Evolutionary conservation across 2,329 filamentous ascomycete genomes (phyloP), one percentile per base, ranked within the genome.

Genomic region (Scedosporium aurantiacum): DNA sequence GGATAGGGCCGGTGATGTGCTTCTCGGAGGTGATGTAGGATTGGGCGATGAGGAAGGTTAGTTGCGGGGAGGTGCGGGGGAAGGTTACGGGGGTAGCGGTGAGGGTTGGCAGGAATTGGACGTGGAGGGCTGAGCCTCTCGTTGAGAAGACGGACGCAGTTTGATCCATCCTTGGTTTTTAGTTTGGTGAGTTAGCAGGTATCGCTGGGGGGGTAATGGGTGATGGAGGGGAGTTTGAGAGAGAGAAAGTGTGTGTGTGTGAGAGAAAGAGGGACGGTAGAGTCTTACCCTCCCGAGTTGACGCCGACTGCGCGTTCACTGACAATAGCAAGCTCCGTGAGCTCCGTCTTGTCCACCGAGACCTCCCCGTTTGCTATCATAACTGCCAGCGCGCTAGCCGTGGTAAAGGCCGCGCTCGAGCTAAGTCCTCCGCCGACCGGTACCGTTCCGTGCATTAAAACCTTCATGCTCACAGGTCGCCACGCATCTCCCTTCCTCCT

Each of bases 11-110:
- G 1, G 93, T 96, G 64, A 93, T 89, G 70, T 94, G 90, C 77
- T 99, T 99, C 79, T 97, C 92, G 4, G 93, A 90, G 16, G 88
- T 88, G 63, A 99, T 89, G 72, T 96, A 96, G 63, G 89, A 95
- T 72, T 99, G 94, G 6, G 92, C 93, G 66, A 97, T 91, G 65
- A 99, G 81, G 74, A 99, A 97, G 66, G 86, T 91, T 61, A 97
- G 82, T 67, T 95, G 90, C 1, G 91, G 90, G 55, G 85, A 80
- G 4, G 91, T 90, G 62, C 85, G 82, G 14, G 93, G 93, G 72
- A 99, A 91, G 47, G 86, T 82, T 63, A 97, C 86, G 55, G 92
- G 88, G 61, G 85, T 82, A 37, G 88, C 91, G 25, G 82, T 80
- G 59, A 99, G 86, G 18, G 78, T 80, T 2, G 94, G 94, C 65